phyloP scores from a whole-genome alignment of 2,329 filamentous ascomycete species.

The Talaromyces sp. region DNA sequence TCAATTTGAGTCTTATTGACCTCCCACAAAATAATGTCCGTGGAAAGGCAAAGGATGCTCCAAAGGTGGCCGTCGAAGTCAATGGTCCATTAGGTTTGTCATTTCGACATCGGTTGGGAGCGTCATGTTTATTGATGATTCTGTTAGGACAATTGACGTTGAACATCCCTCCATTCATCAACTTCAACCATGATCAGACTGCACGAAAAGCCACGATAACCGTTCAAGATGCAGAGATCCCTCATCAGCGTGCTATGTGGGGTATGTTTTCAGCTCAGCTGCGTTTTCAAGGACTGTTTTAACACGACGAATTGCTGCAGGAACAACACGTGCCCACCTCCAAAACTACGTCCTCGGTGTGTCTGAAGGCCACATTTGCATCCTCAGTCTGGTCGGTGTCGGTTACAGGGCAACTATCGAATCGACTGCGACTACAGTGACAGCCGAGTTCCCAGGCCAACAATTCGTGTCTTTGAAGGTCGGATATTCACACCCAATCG shows the following conservation, averaged over 20 bases:
- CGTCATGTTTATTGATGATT: neutral
- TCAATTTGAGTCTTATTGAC: conserved; percentile 67
- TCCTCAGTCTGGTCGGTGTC: conserved; percentile 88
- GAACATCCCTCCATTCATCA: conserved; percentile 74
- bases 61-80: conserved; percentile 65
- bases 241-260: conserved; percentile 92
- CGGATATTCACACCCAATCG: conserved; percentile 92
- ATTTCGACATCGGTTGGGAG: neutral
- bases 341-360: conserved; percentile 90
- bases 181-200: conserved; percentile 64
- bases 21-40: conserved; percentile 59
- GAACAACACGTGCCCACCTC: conserved; percentile 84
- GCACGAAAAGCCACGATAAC: conserved; percentile 63
- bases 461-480: conserved; percentile 91
- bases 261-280: conserved; percentile 54
- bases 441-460: conserved; percentile 71
- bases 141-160: conserved; percentile 67
- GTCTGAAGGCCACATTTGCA: conserved; percentile 91
- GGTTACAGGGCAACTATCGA: conserved; percentile 91
- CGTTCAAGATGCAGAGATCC: conserved; percentile 64
- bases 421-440: conserved; percentile 64
- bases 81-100: conserved; percentile 72
- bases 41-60: conserved; percentile 60
- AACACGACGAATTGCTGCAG: conserved; percentile 46
- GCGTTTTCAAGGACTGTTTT: conserved; percentile 17